Base-by-base conservation (phyloP, 768 basidiomycete species). In the Podaxis carcinomalis region DNA sequence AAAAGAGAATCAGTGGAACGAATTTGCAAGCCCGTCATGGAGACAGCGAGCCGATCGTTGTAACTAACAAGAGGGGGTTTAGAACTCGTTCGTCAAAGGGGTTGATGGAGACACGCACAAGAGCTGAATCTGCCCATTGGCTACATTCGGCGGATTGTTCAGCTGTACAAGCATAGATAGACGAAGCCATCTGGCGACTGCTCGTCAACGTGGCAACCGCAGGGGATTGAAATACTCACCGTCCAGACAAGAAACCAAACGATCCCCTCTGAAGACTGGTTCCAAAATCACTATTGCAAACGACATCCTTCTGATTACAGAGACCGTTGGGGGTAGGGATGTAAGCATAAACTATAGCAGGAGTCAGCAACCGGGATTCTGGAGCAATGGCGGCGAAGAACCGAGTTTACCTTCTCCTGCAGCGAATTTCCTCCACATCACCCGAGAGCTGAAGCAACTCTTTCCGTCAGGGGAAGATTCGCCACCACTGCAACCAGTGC, bases 111-210 rank as follows among this genome's bases (percentile, higher is more conserved):
- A 47, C 13, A 77, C 90, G 64, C 60, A 90, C 89, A 85, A 91
- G 14, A 91, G 72, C 59, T 79, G 72, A 23, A 93, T 73, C 63
- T 89, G 79, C 23, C 92, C 93, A 69, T 94, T 93, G n/a, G 88
- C 86, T 16, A 78, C 73, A 57, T 81, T 76, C 7, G 80, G 76
- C 0, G 88, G 88, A 52, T 84, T 77, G 69, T 95, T 96, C 61
- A 94, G 71, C 57, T 87, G 85, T n/a, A 93, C 87, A 11, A 92
- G 75, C 54, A 94, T 71, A n/a, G 88, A 81, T 36, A 95, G 71
- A 14, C 80, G 78, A 62, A 83, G 85, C 92, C 90, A 92, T 65
- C 85, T 87, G 46, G 19, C 14, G 19, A 44, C 47, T 62, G 37
- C 55, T 51, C 27, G 21, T 63, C 52, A 60, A 40, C 14, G 46